Conservation (phyloP, 768 basidiomycete genomes). For the Coprinopsis cinerea region DNA sequence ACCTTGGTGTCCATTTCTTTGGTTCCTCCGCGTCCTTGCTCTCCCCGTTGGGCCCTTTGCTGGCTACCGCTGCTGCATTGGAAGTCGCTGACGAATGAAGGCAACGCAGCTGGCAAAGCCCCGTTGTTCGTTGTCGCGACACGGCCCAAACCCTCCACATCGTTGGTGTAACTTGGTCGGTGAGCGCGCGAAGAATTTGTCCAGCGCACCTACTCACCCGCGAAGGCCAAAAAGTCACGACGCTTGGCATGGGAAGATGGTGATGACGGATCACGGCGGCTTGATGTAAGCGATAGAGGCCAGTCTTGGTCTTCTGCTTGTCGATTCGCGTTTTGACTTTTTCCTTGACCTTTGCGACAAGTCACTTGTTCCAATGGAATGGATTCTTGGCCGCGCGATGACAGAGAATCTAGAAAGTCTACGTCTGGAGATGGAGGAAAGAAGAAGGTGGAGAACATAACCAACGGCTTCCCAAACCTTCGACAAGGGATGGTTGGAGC, state of each 20-base stretch:
- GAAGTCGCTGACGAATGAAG: constrained; percentile 37
- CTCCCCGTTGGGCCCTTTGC: constrained; percentile 19
- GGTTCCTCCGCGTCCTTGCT: constrained; percentile 19
- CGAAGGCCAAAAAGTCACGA: constrained; percentile 21
- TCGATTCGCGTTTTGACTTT: neutral
- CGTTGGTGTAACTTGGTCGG: constrained; percentile 14
- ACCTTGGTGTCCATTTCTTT: constrained; percentile 77
- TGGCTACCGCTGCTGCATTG: constrained; percentile 21
- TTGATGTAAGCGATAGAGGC: neutral
- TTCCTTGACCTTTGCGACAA: constrained; percentile 1
- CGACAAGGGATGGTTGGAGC: constrained; percentile 53
- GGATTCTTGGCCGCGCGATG: constrained; percentile 66
- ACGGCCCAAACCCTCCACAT: constrained; percentile 54
- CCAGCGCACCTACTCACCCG: neutral
- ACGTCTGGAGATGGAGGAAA: constrained; percentile 23
- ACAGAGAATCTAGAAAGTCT: constrained; percentile 24
- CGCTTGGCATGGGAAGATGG: neutral
- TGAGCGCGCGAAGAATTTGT: constrained; percentile 1
- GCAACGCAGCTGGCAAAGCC: constrained; percentile 26
- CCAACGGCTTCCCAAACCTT: constrained; percentile 45
- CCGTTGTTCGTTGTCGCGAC: constrained; percentile 29
- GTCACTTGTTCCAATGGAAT: constrained; percentile 51
- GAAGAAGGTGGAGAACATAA: constrained; percentile 12
- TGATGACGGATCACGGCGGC: too few species aligned
- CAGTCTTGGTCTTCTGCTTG: neutral